Percentiles rank a stretch among this genome's conserved stretches.
phyloP scores from a whole-genome alignment of 768 basidiomycete genomes.

The Piloderma croceum region DNA sequence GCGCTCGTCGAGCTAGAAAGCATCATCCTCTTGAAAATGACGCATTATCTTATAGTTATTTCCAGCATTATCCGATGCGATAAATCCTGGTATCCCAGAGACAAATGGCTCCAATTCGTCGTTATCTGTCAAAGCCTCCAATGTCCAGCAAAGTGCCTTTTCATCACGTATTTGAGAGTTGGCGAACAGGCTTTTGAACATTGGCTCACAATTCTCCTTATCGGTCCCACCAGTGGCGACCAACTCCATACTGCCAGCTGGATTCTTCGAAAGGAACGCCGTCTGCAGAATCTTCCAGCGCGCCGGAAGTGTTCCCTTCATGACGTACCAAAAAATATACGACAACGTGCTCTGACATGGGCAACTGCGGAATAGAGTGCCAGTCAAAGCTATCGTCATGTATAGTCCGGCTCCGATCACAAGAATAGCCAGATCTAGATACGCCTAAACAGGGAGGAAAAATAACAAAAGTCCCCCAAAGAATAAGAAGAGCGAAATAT shows the following conservation, averaged over 20 bases:
- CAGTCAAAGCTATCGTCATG: slow-evolving; percentile 1
- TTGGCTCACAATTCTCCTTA: no score
- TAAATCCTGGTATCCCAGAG: no score
- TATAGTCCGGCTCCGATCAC: slow-evolving; percentile 1
- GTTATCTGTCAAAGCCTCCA: slow-evolving; percentile 9
- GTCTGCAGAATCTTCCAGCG: no score
- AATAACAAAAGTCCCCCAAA: slow-evolving; percentile 5
- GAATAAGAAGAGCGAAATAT: slow-evolving; percentile 4
- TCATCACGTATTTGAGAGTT: slow-evolving; percentile 5
- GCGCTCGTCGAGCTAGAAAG: no score
- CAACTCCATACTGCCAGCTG: no score
- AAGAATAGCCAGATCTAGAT: background rate
- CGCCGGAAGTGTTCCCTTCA: background rate
- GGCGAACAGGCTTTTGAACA: background rate
- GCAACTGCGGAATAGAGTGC: background rate
- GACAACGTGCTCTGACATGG: slow-evolving; percentile 10
- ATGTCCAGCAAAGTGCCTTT: slow-evolving; percentile 10
- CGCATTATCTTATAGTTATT: no score
- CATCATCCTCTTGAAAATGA: no score
- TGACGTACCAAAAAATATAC: slow-evolving; percentile 2
- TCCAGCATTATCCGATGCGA: no score
- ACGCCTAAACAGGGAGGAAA: slow-evolving; percentile 3
- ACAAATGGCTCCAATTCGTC: slow-evolving; percentile 10
- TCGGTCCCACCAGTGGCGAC: no score
- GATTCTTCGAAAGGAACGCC: no score